phyloP scores from a whole-genome alignment of 345 rosid genomes.

The Triadica sebifera region DNA sequence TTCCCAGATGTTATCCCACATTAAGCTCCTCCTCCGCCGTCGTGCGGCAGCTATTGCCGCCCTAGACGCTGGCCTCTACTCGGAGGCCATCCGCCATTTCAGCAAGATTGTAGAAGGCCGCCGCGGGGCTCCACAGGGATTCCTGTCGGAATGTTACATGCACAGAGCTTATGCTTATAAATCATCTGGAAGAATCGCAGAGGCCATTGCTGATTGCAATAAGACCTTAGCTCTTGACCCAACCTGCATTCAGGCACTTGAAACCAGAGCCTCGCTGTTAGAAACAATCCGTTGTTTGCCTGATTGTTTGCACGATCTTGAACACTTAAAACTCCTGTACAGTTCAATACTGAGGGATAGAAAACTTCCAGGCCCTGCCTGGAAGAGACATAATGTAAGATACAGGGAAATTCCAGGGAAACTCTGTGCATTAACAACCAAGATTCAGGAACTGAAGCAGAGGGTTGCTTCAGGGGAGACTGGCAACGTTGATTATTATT shows the following conservation, averaged over 20 bases:
- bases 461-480: conserved; percentile 77
- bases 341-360: conserved; percentile 79
- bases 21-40: conserved; percentile 81
- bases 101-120: conserved; percentile 84
- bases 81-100: conserved; percentile 92
- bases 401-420: conserved; percentile 88
- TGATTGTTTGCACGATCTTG: conserved; percentile 86
- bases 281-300: conserved; percentile 84
- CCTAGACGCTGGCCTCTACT: conserved; percentile 66
- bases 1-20: conserved; percentile 67
- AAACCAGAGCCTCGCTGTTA: conserved; percentile 73
- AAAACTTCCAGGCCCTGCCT: conserved; percentile 90
- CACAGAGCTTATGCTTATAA: conserved; percentile 75
- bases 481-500: conserved; percentile 76
- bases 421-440: conserved; percentile 60
- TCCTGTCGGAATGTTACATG: conserved; percentile 85
- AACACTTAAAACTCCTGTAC: conserved; percentile 79
- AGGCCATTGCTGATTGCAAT: conserved; percentile 87
- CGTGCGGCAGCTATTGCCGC: conserved; percentile 87
- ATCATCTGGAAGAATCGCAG: conserved; percentile 73
- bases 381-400: conserved; percentile 82
- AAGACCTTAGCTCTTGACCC: conserved; percentile 84
- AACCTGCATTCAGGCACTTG: conserved; percentile 78
- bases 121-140: conserved; percentile 83
- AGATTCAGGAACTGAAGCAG: conserved; percentile 59